Percentiles rank a stretch among this genome's conserved stretches.
These are phyloP conservation scores for Chalciporus piperatus DNA, from an alignment of 768 basidiomycete genomes.

Conservation along the genomic window DNA sequence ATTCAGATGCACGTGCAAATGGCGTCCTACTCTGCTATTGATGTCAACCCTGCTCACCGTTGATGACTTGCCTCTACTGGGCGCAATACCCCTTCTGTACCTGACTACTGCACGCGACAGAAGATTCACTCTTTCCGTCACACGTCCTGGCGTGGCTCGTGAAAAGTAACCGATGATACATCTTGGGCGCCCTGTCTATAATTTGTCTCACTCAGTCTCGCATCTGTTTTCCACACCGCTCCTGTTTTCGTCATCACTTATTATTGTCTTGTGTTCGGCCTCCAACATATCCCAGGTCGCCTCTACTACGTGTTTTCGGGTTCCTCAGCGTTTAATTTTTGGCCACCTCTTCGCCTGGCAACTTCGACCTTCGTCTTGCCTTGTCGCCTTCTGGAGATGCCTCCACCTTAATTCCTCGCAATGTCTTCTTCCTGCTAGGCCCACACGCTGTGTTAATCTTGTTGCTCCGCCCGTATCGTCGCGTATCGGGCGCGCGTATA, in stretches of 20 bases:
- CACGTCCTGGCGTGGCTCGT: background rate
- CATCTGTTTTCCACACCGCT: slow-evolving; percentile 7
- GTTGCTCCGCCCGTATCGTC: slow-evolving; percentile 6
- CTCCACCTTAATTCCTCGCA: background rate
- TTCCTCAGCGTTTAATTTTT: slow-evolving; percentile 4
- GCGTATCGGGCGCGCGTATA: slow-evolving; percentile 9
- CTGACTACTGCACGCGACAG: background rate
- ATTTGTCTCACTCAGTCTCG: slow-evolving; percentile 10
- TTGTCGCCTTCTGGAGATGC: slow-evolving; percentile 1
- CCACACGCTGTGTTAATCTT: slow-evolving; percentile 20
- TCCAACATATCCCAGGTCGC: slow-evolving; percentile 35
- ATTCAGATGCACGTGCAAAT: slow-evolving; percentile 31
- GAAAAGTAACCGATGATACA: slow-evolving; percentile 38
- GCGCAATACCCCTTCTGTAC: slow-evolving; percentile 16
- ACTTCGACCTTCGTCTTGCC: background rate
- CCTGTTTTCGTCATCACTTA: slow-evolving; percentile 4
- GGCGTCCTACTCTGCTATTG: slow-evolving; percentile 18
- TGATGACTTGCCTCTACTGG: slow-evolving; percentile 5
- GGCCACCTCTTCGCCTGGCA: slow-evolving; percentile 5
- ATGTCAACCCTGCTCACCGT: slow-evolving; percentile 13
- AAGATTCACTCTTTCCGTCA: background rate
- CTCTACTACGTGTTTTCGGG: slow-evolving; percentile 1
- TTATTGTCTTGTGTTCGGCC: slow-evolving; percentile 20
- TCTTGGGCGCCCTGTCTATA: slow-evolving; percentile 34
- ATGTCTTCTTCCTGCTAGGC: background rate